A percentile compares a stretch with the other conserved stretches of the same genome.
Conservation (phyloP, 1,284 basidiomycete species). For the Apiotrichum gracile region DNA sequence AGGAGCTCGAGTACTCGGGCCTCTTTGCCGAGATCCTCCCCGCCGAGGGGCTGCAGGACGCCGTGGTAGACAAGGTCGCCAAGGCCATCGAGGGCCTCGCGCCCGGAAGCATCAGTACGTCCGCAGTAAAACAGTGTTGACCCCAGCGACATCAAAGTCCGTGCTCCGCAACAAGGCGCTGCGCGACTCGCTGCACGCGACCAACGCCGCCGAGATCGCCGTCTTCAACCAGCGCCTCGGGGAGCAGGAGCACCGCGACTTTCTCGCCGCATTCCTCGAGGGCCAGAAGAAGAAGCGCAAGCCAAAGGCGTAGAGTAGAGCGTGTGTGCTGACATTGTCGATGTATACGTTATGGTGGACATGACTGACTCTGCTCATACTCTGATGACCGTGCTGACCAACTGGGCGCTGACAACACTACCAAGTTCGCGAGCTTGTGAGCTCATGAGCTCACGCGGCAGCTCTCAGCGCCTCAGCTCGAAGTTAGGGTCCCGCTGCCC, state of each 20-base stretch:
- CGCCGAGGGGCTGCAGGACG: background rate
- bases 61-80: background rate
- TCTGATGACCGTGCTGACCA: no score
- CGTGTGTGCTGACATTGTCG: no score
- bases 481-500: no score
- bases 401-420: no score
- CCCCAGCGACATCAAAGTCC: conserved; percentile 6
- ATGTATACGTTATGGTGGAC: no score
- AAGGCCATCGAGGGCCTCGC: background rate
- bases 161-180: conserved; percentile 1
- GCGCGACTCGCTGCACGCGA: background rate
- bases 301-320: no score
- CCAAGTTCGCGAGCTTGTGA: no score
- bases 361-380: no score
- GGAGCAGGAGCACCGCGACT: conserved; percentile 7
- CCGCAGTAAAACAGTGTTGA: no score
- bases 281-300: no score
- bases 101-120: background rate
- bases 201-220: conserved; percentile 10
- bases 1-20: background rate
- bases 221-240: conserved; percentile 1
- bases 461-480: no score
- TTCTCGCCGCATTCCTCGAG: conserved; percentile 5
- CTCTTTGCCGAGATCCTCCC: background rate
- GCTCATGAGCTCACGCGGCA: no score